Base-by-base conservation (phyloP, 2,329 filamentous ascomycete species). In the Curvularia sp. region DNA sequence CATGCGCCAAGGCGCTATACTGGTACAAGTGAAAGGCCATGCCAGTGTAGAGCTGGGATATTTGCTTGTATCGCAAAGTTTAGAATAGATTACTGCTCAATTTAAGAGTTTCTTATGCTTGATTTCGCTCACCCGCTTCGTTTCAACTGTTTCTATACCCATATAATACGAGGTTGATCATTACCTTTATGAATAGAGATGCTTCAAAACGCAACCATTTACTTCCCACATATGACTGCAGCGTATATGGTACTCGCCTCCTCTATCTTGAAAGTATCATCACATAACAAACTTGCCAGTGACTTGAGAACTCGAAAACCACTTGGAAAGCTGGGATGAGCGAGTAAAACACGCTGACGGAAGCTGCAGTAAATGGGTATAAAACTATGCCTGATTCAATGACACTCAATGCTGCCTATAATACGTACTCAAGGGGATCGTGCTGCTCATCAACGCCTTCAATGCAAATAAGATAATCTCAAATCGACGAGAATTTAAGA, bases 351-450 rank as follows among this genome's bases (percentile, higher is more conserved):
- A 46, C 15, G 15, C n/a, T 7, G 18, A 13, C 13, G n/a, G 8
- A 47, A 20, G 9, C 28, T 12, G 28, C 26, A 10, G 39, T 18
- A 30, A 28, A 4, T 50, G 48, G 48, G 48, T 50, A 50, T 50
- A 50, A 28, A 39, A 20, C 48, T 41, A 39, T 39, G 47, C 24
- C 28, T 56, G 31, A 35, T 49, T 39, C 18, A 39, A 49, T 20
- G 9, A 39, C 35, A 35, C 48, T 50, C 15, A 28, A 50, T 41
- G 33, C 22, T 39, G 22, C 9, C 33, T 50, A 20, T 12, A 50
- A 41, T 41, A 50, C 48, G 15, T 38, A 41, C 22, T 15, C 15
- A 33, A 28, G 31, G 22, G 13, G 33, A 39, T 15, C 38, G 18
- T 49, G 24, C 12, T 35, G 4, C 35, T 24, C n/a, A 39, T 9